Base-by-base conservation (phyloP, 2,329 filamentous ascomycete genomes). In the Monilinia aucupariae region DNA sequence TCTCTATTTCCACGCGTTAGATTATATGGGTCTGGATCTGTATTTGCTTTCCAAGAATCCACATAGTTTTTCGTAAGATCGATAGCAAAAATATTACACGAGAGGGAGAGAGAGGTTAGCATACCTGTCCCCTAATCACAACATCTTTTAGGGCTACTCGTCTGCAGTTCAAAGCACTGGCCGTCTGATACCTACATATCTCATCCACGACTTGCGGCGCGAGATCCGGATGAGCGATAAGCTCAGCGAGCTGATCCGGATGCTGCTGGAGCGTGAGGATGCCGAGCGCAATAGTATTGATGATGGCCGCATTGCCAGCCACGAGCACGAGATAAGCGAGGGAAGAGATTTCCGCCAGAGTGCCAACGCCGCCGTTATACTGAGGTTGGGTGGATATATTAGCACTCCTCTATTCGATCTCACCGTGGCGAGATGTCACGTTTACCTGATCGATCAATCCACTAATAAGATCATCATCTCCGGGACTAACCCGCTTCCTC, bases 221-320 rank as follows among this genome's bases (percentile, higher is more conserved):
- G 17, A 78, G 74, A 32, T 60, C 27, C 0, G 78, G 76, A 43
- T 80, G 68, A 4, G 69, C 65, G 62, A 77, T 78, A 1, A 81
- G 70, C 45, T 77, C 74, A 0, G 68, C 72, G 2, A 80, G 73
- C 65, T 80, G 79, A 0, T 70, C 62, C 0, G 79, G 78, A 52
- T 81, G 72, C 60, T 79, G 74, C 20, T 77, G 71, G 6, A 81
- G 75, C 4, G 76, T 78, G 0, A 79, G 73, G 10, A 81, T 72
- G 13, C 80, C 80, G 39, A 81, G 72, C 0, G 75, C 74, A 62
- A 81, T 81, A 76, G 79, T 81, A 68, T 77, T 81, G 5, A 81
- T 76, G 77, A 81, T 79, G 0, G 80, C 81, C 0, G 80, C 80
- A 45, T 82, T 82, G 2, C 80, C 80, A 0, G 80, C 79, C 1